Evolutionary conservation across 2,329 filamentous ascomycete genomes (phyloP), one percentile per base, ranked within the genome.

Genomic region (Fusarium sambucinum): DNA sequence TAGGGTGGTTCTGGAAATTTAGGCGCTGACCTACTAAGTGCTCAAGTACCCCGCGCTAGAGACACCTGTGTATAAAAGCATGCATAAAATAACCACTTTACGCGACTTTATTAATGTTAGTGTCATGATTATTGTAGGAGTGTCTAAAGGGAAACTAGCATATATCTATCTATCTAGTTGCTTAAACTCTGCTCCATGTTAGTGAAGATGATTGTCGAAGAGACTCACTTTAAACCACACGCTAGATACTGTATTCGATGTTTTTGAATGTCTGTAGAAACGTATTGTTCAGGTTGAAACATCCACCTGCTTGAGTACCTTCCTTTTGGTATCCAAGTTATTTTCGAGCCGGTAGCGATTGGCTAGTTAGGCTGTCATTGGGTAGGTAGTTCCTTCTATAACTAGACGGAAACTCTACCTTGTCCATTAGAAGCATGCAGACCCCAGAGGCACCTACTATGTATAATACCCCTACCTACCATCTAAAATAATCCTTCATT

Each of bases 11-110:
- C 3, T 16, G 9, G 14, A 38, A 17, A 9, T 8, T 9, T 25
- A 48, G 17, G 16, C 40, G 30, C 37, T 54, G 30, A 37, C 35
- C n/a, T 37, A 37, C n/a, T n/a, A 38, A 55, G 32, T 23, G 5
- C 23, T 13, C 2, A 59, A 59, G 53, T 66, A 53, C 45, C 46
- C 52, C 38, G 35, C 42, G n/a, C 7, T 17, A 33, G 27, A 27
- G 27, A 27, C 27, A 9, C 27, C 27, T 27, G 14, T 32, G 12
- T 12, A 32, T 32, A 32, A 32, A 30, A 32, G 13, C 13, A 32
- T 32, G 6, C 30, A 32, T 32, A 32, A 32, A 32, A 7, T 8
- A 32, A 32, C 30, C 59, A 61, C 42, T 66, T 40, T 66, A 55
- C 48, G 33, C 47, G 46, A 53, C 46, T 23, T 41, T 27, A 1